Conservation (phyloP, 352 stramenopile genomes). For the Phytopythium sindhum region DNA sequence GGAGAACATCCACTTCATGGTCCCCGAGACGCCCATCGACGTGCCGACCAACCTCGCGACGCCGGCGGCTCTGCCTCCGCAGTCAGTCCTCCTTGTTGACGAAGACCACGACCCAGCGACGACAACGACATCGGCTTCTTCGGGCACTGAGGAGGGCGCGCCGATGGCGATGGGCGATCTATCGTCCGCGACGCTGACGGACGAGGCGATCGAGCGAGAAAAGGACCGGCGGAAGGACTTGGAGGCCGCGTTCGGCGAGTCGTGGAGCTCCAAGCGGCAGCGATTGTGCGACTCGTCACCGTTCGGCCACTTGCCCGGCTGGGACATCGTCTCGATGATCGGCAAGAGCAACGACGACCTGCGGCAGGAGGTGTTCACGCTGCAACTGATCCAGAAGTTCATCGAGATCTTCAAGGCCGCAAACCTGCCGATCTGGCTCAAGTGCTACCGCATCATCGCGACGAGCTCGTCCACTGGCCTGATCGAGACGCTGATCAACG, state of each 20-base stretch:
- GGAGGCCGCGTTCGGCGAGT: slow-evolving; percentile 92
- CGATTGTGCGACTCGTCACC: slow-evolving; percentile 85
- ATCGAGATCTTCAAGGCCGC: slow-evolving; percentile 95
- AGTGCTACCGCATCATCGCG: slow-evolving; percentile 96
- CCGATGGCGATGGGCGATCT: slow-evolving; percentile 1
- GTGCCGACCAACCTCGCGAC: slow-evolving; percentile 52
- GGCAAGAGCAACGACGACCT: slow-evolving; percentile 99
- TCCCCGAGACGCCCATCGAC: slow-evolving; percentile 72
- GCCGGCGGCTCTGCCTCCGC: slow-evolving; percentile 31
- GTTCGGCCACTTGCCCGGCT: slow-evolving; percentile 86
- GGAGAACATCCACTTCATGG: slow-evolving; percentile 6
- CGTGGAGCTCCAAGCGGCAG: slow-evolving; percentile 93
- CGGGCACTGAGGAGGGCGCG: not conserved
- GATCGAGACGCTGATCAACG: slow-evolving; percentile 97
- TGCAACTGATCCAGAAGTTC: slow-evolving; percentile 98
- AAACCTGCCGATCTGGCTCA: slow-evolving; percentile 94
- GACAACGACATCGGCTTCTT: slow-evolving; percentile 7
- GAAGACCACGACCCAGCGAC: slow-evolving; percentile 3
- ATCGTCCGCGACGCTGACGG: slow-evolving; percentile 40
- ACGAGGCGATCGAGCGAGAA: slow-evolving; percentile 79
- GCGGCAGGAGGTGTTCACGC: slow-evolving; percentile 98
- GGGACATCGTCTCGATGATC: slow-evolving; percentile 96
- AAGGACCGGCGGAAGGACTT: slow-evolving; percentile 78
- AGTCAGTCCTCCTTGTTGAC: slow-evolving; percentile 19
- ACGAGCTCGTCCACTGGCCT: slow-evolving; percentile 94